A percentile compares a stretch with the other conserved stretches of the same genome.
These are phyloP conservation scores for Leptodontidium sp. DNA, from an alignment of 2,329 filamentous ascomycete genomes.

Conservation along the genomic window DNA sequence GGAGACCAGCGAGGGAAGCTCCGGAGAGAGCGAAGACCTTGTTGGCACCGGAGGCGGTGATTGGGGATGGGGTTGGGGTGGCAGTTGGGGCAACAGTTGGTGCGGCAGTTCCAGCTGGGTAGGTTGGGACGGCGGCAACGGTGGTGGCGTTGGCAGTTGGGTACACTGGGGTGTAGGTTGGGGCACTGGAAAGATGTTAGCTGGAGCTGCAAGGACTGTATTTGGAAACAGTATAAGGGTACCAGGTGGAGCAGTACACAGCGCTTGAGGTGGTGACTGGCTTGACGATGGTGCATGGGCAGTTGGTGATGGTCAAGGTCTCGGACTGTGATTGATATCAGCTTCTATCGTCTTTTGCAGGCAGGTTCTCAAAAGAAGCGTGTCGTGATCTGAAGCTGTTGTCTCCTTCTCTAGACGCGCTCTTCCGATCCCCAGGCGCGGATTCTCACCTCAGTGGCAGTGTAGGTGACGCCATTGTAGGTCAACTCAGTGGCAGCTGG, in stretches of 20 bases:
- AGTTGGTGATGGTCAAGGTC: constrained; percentile 45
- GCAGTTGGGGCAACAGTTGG: constrained; percentile 36
- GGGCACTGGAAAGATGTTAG: constrained; percentile 35
- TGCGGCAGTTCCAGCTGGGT: constrained; percentile 38
- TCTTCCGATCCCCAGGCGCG: background rate
- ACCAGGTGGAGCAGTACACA: constrained; percentile 61
- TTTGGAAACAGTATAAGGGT: constrained; percentile 42
- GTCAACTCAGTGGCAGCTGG: constrained; percentile 57
- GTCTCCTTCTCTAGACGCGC: constrained; percentile 1
- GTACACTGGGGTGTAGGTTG: constrained; percentile 36
- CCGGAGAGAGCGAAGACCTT: constrained; percentile 64
- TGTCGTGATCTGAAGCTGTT: background rate
- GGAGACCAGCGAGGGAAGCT: constrained; percentile 65
- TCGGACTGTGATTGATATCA: constrained; percentile 37
- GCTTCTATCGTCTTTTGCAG: constrained; percentile 6
- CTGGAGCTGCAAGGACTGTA: constrained; percentile 29
- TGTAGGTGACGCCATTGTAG: constrained; percentile 57
- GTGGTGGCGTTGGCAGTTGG: constrained; percentile 43
- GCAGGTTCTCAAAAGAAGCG: background rate
- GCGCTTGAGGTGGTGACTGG: constrained; percentile 40
- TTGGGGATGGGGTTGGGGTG: constrained; percentile 48
- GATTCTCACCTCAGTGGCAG: constrained; percentile 55
- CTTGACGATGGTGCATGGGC: constrained; percentile 45
- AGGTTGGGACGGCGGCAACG: constrained; percentile 34
- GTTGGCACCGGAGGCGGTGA: constrained; percentile 63